Conservation (phyloP, 2,329 filamentous ascomycete genomes). For the Botrytis pseudocinerea region DNA sequence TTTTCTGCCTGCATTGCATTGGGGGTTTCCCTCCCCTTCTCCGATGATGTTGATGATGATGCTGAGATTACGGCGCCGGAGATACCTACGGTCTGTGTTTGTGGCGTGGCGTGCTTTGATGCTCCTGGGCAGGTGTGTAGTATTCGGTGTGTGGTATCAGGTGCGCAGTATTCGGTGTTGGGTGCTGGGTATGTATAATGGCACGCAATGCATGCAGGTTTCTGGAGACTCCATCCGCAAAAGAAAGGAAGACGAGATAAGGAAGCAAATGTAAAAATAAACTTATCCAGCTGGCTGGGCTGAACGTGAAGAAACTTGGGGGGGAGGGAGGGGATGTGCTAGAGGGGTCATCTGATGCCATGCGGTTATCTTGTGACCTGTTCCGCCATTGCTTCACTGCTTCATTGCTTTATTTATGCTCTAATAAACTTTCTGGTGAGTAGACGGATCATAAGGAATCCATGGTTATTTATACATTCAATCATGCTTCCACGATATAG, state of each 20-base stretch:
- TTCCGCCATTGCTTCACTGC: too few species aligned
- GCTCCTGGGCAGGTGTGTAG: background rate
- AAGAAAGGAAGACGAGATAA: background rate
- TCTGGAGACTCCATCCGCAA: background rate
- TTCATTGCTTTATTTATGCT: background rate
- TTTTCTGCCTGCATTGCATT: slow-evolving; percentile 2
- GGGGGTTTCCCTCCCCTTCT: background rate
- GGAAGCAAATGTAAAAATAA: background rate
- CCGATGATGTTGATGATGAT: background rate
- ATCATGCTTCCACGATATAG: too few species aligned
- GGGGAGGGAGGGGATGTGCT: background rate
- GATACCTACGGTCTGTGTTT: background rate
- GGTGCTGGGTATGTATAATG: too few species aligned
- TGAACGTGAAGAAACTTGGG: background rate
- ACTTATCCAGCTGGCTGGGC: background rate
- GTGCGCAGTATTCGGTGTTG: background rate
- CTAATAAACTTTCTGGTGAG: too few species aligned
- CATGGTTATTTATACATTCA: too few species aligned
- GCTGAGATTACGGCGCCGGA: background rate
- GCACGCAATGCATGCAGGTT: background rate
- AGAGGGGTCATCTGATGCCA: background rate
- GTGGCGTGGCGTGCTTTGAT: background rate
- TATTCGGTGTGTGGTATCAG: too few species aligned
- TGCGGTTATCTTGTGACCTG: too few species aligned
- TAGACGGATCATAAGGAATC: too few species aligned